Percentiles rank a stretch among this genome's conserved stretches.
Evolutionary conservation across 2,329 filamentous ascomycete species (phyloP).

Genomic region (Aspergillus flavus): DNA sequence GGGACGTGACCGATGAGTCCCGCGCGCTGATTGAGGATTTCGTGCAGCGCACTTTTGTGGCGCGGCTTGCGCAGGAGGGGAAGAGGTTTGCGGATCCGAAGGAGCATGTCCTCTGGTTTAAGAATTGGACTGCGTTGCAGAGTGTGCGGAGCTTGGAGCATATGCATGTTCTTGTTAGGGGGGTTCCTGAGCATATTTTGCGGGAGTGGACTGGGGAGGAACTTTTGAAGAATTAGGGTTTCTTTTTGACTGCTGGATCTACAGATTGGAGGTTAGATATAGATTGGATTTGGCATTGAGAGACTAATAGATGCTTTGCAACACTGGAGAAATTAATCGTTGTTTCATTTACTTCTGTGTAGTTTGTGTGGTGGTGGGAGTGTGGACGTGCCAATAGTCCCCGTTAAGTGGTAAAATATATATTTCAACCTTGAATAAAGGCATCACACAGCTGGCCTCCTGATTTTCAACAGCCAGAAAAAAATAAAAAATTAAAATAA

Average conservation of each 20-base stretch:
- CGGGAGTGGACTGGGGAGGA: conserved; percentile 48
- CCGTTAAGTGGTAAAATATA: not conserved
- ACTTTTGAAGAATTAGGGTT: not conserved
- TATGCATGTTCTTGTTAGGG: conserved; percentile 57
- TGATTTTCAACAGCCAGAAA: not conserved
- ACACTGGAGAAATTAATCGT: too few species aligned
- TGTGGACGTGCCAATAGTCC: not conserved
- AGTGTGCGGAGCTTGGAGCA: conserved; percentile 62
- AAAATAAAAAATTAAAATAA: too few species aligned
- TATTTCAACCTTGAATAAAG: not conserved
- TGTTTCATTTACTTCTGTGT: not conserved
- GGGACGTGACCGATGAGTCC: conserved; percentile 56
- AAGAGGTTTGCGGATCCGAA: conserved; percentile 33
- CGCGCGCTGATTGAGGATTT: conserved; percentile 52
- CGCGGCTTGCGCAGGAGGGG: conserved; percentile 40
- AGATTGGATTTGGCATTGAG: not conserved
- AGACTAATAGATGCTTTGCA: too few species aligned
- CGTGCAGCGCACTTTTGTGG: conserved; percentile 53
- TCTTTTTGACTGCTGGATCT: not conserved
- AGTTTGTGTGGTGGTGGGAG: not conserved
- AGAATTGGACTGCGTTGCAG: conserved; percentile 64
- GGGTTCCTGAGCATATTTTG: conserved; percentile 49
- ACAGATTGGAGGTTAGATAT: conserved; percentile 1
- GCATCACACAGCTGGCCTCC: not conserved
- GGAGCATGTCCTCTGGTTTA: conserved; percentile 64